phyloP scores from a whole-genome alignment of 2,329 filamentous ascomycete species.

The Paracoccidioides brasiliensis region DNA sequence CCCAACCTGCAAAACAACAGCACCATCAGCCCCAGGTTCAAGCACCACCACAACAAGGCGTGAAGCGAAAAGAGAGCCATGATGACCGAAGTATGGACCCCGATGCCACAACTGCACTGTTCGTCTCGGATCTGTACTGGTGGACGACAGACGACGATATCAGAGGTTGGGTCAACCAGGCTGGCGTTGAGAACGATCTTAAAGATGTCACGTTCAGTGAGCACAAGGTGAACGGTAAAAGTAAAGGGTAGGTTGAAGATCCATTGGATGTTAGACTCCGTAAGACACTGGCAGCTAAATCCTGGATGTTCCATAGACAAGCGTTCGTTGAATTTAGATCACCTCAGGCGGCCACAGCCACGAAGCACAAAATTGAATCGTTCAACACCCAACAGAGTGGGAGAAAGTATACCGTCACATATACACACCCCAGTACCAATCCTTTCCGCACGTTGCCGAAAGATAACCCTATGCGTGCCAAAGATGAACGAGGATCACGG shows the following conservation, averaged over 20 bases:
- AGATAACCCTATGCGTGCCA: slow-evolving; percentile 60
- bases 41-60: slow-evolving; percentile 40
- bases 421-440: slow-evolving; percentile 64
- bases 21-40: slow-evolving; percentile 26
- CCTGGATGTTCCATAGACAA: slow-evolving; percentile 34
- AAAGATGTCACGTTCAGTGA: slow-evolving; percentile 94
- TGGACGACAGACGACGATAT: slow-evolving; percentile 96
- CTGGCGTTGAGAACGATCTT: slow-evolving; percentile 69
- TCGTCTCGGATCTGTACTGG: slow-evolving; percentile 87
- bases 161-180: slow-evolving; percentile 68
- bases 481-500: slow-evolving; percentile 43
- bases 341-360: slow-evolving; percentile 70
- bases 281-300: neutral
- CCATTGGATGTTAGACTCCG: neutral
- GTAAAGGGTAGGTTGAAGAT: slow-evolving; percentile 62
- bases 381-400: slow-evolving; percentile 41
- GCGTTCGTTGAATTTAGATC: slow-evolving; percentile 77
- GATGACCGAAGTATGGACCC: slow-evolving; percentile 45
- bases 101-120: slow-evolving; percentile 55
- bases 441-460: slow-evolving; percentile 87
- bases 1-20: slow-evolving; percentile 17
- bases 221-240: slow-evolving; percentile 98
- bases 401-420: slow-evolving; percentile 60
- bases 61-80: slow-evolving; percentile 48
- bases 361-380: slow-evolving; percentile 68